Evolutionary conservation across 2,329 filamentous ascomycete species (phyloP).

Genomic region (Ophiostoma piceae): DNA sequence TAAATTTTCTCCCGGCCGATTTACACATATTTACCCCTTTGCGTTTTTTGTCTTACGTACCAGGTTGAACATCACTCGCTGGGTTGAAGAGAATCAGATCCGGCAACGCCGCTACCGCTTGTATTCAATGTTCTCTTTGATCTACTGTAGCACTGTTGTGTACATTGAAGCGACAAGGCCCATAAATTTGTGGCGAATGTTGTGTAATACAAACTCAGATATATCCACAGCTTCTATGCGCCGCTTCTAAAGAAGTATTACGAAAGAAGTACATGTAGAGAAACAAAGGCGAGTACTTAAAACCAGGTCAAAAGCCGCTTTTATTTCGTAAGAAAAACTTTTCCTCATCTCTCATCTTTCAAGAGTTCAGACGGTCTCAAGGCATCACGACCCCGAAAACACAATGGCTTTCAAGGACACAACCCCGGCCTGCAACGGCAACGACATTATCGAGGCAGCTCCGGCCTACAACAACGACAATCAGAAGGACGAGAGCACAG

Average conservation of each 20-base stretch:
- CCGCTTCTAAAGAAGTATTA: background rate
- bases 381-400: background rate
- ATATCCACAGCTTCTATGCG: background rate
- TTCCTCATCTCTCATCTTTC: background rate
- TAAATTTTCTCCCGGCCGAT: background rate
- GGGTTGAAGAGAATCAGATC: background rate
- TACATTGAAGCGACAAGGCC: background rate
- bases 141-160: background rate
- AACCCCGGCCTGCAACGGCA: background rate
- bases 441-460: constrained; percentile 4
- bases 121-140: background rate
- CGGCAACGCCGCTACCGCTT: constrained; percentile 7
- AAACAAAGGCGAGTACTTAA: background rate
- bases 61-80: background rate
- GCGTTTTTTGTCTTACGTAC: background rate
- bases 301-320: background rate
- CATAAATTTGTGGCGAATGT: constrained; percentile 14
- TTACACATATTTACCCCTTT: background rate
- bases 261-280: background rate
- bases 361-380: background rate
- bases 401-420: constrained; percentile 1
- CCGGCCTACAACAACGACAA: constrained; percentile 1
- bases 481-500: constrained; percentile 9
- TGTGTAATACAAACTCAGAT: constrained; percentile 15
- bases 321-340: background rate